Conservation (phyloP, 768 basidiomycete genomes). For the Boletus coccyginus region DNA sequence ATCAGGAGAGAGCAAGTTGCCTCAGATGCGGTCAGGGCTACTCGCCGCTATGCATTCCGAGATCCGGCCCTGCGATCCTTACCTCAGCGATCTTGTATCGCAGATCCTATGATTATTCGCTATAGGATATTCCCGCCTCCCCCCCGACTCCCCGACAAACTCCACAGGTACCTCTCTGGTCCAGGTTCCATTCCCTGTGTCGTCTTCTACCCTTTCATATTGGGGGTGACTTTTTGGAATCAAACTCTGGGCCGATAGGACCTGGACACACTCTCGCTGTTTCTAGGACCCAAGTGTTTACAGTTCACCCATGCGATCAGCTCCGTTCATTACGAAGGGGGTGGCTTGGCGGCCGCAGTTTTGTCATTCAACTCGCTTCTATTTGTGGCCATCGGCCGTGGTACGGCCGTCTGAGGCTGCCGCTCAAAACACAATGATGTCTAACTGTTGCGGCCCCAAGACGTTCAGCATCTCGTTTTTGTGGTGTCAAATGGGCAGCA, state of each 20-base stretch:
- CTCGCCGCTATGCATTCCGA: constrained; percentile 10
- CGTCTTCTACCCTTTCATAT: constrained; percentile 3
- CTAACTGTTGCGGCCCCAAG: background rate
- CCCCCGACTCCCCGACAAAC: background rate
- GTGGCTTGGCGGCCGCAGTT: constrained; percentile 16
- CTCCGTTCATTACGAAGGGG: constrained; percentile 22
- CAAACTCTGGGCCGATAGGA: background rate
- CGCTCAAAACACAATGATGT: constrained; percentile 1
- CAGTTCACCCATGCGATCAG: constrained; percentile 16
- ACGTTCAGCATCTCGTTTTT: constrained; percentile 2
- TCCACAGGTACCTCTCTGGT: constrained; percentile 9
- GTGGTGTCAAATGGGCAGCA: background rate
- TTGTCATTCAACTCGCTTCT: constrained; percentile 15
- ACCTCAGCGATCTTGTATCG: constrained; percentile 9
- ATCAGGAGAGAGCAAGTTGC: constrained; percentile 6
- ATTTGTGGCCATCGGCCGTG: constrained; percentile 12
- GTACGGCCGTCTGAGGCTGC: constrained; percentile 6
- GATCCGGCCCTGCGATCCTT: constrained; percentile 16
- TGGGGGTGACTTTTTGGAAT: background rate
- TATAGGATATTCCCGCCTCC: background rate
- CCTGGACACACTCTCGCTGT: constrained; percentile 2
- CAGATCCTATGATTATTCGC: constrained; percentile 20
- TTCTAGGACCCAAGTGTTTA: background rate
- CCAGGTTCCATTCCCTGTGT: constrained; percentile 20
- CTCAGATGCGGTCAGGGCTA: constrained; percentile 8